Evolutionary conservation across 371 early-diverging fungal genomes (phyloP).

Genomic region (Syncephalastrum sp.): DNA sequence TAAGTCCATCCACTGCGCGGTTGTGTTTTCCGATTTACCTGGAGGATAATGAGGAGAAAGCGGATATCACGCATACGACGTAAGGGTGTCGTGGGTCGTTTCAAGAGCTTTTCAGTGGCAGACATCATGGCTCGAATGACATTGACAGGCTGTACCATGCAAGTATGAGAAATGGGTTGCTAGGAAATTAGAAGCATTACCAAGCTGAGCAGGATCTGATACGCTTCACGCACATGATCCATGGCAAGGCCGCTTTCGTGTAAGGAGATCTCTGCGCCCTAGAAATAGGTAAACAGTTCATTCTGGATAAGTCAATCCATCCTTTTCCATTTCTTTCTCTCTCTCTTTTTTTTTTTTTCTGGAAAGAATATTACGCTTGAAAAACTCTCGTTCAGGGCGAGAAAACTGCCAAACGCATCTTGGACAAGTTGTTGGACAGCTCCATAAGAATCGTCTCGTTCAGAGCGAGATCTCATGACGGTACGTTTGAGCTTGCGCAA

Average conservation of each 20-base stretch:
- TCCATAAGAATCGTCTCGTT: constrained; percentile 38
- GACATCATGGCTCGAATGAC: constrained; percentile 76
- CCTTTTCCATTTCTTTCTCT: too few species aligned
- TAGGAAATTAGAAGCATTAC: constrained; percentile 32
- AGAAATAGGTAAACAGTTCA: background rate
- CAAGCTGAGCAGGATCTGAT: constrained; percentile 63
- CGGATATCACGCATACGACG: constrained; percentile 62
- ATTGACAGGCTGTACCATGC: constrained; percentile 46
- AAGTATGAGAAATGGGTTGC: background rate
- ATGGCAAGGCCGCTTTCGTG: constrained; percentile 70
- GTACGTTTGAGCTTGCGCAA: constrained; percentile 47
- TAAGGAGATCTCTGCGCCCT: constrained; percentile 55
- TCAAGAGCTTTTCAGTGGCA: constrained; percentile 71
- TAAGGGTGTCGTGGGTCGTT: constrained; percentile 73
- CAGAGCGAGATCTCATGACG: constrained; percentile 34
- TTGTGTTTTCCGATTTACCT: constrained; percentile 44
- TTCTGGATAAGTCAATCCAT: background rate
- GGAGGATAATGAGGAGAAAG: constrained; percentile 80
- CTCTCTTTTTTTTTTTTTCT: too few species aligned
- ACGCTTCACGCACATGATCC: constrained; percentile 69
- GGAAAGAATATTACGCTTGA: constrained; percentile 46
- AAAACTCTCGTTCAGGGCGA: constrained; percentile 75
- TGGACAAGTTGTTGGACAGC: constrained; percentile 57
- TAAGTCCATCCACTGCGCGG: background rate
- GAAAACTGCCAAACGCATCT: constrained; percentile 66